These are phyloP conservation scores for Polyporus tsugae DNA, from an alignment of 1,284 basidiomycete genomes.

Conservation along the genomic window DNA sequence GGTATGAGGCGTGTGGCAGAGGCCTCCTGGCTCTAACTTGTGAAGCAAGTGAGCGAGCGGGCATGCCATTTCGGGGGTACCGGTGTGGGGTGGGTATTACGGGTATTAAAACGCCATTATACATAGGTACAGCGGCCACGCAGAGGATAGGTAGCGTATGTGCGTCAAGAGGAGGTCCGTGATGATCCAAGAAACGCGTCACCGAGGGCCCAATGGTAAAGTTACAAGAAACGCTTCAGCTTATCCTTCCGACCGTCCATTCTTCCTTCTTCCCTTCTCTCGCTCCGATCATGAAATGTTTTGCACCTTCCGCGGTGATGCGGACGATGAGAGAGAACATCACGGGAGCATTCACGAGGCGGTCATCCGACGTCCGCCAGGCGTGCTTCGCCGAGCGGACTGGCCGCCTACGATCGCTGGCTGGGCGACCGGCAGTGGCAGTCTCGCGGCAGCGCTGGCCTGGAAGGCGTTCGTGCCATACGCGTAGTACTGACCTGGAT, in stretches of 20 bases:
- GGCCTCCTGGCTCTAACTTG: background rate
- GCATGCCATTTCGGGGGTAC: conserved; percentile 1
- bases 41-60: background rate
- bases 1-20: conserved; percentile 9
- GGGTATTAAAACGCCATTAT: conserved; percentile 8
- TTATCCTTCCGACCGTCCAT: conserved; percentile 2
- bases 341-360: conserved; percentile 20
- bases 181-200: conserved; percentile 9
- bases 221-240: conserved; percentile 7
- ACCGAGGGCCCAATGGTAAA: conserved; percentile 7
- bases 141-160: background rate
- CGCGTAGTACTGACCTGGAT: conserved; percentile 12
- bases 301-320: background rate
- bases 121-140: conserved; percentile 14
- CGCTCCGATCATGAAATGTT: background rate
- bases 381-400: conserved; percentile 19
- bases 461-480: conserved; percentile 10
- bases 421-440: background rate
- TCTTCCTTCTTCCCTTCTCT: conserved; percentile 3
- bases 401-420: conserved; percentile 20
- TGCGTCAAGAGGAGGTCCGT: conserved; percentile 1
- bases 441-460: background rate
- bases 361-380: conserved; percentile 30
- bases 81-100: conserved; percentile 7
- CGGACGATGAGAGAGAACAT: too few relatives aligned